Percentiles rank a stretch among this genome's conserved stretches.
Evolutionary conservation across 2,329 filamentous ascomycete species (phyloP).

Genomic region (Zasmidium angulare): DNA sequence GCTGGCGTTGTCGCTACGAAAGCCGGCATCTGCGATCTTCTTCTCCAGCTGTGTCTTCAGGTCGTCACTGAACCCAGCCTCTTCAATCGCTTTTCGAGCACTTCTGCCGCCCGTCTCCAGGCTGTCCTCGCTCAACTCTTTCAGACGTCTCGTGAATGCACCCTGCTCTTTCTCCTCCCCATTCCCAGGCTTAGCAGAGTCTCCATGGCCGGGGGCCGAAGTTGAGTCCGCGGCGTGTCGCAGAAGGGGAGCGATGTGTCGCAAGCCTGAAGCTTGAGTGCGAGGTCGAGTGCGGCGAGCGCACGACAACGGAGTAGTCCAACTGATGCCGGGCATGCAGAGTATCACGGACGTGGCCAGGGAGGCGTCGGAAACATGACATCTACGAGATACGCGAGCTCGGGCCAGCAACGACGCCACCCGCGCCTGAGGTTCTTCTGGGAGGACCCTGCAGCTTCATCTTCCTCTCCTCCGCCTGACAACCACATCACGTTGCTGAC

Average conservation of each 20-base stretch:
- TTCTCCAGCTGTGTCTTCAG: constrained; percentile 59
- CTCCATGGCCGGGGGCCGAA: constrained; percentile 21
- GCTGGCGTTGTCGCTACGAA: constrained; percentile 51
- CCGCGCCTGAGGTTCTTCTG: background rate
- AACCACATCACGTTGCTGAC: background rate
- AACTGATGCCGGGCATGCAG: constrained; percentile 28
- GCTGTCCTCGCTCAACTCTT: constrained; percentile 61
- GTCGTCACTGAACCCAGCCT: constrained; percentile 63
- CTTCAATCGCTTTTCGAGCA: constrained; percentile 57
- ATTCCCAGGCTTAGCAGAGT: background rate
- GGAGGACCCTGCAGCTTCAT: background rate
- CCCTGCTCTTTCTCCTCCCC: constrained; percentile 43
- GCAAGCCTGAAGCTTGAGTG: constrained; percentile 6
- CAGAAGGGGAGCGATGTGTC: constrained; percentile 1
- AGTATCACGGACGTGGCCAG: background rate
- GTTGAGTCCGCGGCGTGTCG: constrained; percentile 20
- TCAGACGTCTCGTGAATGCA: constrained; percentile 59
- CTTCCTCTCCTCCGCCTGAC: background rate
- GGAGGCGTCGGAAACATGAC: background rate
- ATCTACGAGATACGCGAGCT: background rate
- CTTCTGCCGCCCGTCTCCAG: constrained; percentile 56
- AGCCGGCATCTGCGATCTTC: constrained; percentile 56
- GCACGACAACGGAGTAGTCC: constrained; percentile 32
- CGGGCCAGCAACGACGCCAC: background rate
- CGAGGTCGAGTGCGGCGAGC: constrained; percentile 42